A percentile compares a stretch with the other conserved stretches of the same genome.
These are phyloP conservation scores for Zygoascus flipseniorum DNA, from an alignment of 805 yeast genomes.

Conservation along the genomic window DNA sequence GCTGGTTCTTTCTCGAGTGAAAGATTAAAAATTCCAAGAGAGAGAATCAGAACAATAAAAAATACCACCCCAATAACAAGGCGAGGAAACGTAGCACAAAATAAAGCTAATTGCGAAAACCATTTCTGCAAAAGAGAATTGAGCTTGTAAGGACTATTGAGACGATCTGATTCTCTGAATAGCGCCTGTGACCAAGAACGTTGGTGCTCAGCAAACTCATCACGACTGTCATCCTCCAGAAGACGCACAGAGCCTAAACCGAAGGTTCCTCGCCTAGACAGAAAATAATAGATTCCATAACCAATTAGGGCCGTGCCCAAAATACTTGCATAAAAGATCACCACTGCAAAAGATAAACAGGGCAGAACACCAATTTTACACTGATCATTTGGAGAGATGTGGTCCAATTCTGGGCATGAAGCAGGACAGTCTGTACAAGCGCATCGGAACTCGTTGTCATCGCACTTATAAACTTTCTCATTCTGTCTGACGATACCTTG, in stretches of 20 bases:
- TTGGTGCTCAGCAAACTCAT: constrained; percentile 23
- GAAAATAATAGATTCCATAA: background rate
- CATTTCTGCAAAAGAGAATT: constrained; percentile 40
- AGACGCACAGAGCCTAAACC: background rate
- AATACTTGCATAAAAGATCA: constrained; percentile 38
- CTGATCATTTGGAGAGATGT: constrained; percentile 29
- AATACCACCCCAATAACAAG: constrained; percentile 39
- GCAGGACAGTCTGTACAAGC: constrained; percentile 85
- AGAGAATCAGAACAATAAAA: constrained; percentile 36
- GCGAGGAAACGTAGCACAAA: constrained; percentile 57
- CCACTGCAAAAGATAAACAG: constrained; percentile 61
- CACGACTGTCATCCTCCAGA: background rate
- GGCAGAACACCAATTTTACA: constrained; percentile 60
- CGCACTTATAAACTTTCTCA: constrained; percentile 38
- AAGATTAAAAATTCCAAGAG: constrained; percentile 44
- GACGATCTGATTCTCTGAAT: constrained; percentile 11
- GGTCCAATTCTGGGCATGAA: constrained; percentile 65
- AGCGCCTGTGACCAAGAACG: constrained; percentile 8
- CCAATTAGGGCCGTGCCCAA: constrained; percentile 15
- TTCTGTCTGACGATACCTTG: constrained; percentile 23
- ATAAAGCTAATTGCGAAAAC: constrained; percentile 45
- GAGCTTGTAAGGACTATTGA: constrained; percentile 33
- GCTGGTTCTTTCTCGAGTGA: constrained; percentile 72
- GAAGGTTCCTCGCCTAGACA: background rate
- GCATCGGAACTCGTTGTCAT: constrained; percentile 58